Percentiles rank a stretch among this genome's conserved stretches.
Evolutionary conservation across 2,329 filamentous ascomycete species (phyloP).

Genomic region (Diaporthe citri): DNA sequence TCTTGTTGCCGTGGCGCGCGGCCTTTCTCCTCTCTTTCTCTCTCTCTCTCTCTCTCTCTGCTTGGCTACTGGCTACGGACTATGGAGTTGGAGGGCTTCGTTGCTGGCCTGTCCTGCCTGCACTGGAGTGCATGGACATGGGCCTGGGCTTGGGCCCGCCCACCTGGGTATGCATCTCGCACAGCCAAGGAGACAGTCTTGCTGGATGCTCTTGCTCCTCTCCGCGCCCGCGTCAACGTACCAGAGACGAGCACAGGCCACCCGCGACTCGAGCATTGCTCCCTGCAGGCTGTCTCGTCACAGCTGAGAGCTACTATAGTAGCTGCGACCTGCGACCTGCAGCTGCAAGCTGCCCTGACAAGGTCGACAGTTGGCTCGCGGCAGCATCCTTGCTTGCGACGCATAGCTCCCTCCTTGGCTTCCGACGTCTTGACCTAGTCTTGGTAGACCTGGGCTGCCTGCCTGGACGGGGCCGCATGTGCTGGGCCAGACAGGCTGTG

Average conservation of each 20-base stretch:
- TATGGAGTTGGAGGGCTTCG: neutral
- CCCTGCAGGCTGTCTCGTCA: neutral
- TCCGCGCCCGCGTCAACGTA: neutral
- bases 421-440: slow-evolving; percentile 18
- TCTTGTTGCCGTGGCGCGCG: neutral
- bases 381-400: slow-evolving; percentile 15
- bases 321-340: neutral
- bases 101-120: neutral
- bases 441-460: slow-evolving; percentile 11
- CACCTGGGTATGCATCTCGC: neutral
- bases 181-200: neutral
- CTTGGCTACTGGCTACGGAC: neutral
- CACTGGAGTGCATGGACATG: neutral
- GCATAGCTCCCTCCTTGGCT: neutral
- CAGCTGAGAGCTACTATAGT: slow-evolving; percentile 4
- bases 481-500: neutral
- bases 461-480: neutral
- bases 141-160: neutral
- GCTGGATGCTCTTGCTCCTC: neutral
- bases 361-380: neutral
- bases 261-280: neutral
- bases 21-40: neutral
- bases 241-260: neutral
- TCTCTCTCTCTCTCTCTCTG: neutral
- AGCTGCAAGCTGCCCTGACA: neutral